Evolutionary conservation across 2,329 filamentous ascomycete species (phyloP).

Genomic region (Penicillium sp.): DNA sequence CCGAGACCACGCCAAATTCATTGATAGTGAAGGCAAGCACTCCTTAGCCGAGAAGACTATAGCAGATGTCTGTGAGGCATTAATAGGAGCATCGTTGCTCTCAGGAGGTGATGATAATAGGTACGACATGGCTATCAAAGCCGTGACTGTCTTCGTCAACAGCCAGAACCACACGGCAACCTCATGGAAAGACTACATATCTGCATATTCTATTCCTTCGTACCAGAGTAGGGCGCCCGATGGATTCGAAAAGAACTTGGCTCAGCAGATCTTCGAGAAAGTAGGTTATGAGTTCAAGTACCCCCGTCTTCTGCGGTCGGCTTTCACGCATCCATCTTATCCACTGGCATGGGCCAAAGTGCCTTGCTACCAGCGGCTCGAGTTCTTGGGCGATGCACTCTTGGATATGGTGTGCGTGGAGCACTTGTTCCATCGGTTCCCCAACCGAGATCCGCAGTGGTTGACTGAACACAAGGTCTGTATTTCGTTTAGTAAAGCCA

Average conservation of each 20-base stretch:
- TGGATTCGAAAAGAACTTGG: slow-evolving; percentile 67
- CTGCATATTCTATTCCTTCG: slow-evolving; percentile 63
- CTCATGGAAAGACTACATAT: slow-evolving; percentile 70
- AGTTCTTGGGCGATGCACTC: slow-evolving; percentile 86
- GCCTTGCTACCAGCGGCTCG: slow-evolving; percentile 84
- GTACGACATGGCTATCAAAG: slow-evolving; percentile 60
- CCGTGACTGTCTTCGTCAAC: slow-evolving; percentile 60
- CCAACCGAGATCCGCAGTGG: slow-evolving; percentile 86
- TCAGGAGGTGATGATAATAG: slow-evolving; percentile 49
- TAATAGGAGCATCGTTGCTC: slow-evolving; percentile 81
- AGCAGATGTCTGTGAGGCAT: slow-evolving; percentile 89
- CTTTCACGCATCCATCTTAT: slow-evolving; percentile 85
- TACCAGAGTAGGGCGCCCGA: slow-evolving; percentile 66
- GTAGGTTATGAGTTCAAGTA: slow-evolving; percentile 68
- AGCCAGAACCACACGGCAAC: slow-evolving; percentile 67
- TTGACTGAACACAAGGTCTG: slow-evolving; percentile 84
- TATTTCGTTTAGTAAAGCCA: neutral
- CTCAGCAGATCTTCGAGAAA: slow-evolving; percentile 56
- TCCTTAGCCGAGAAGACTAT: slow-evolving; percentile 81
- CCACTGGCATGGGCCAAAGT: slow-evolving; percentile 71
- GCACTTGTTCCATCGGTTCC: slow-evolving; percentile 73
- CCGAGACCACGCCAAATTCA: slow-evolving; percentile 58
- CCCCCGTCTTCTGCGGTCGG: slow-evolving; percentile 73
- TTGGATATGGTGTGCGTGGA: slow-evolving; percentile 84
- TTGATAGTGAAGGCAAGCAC: slow-evolving; percentile 51